Evolutionary conservation across 352 stramenopile species (phyloP), one percentile per base, ranked within the genome.

Genomic region (Pythium monospermum): DNA sequence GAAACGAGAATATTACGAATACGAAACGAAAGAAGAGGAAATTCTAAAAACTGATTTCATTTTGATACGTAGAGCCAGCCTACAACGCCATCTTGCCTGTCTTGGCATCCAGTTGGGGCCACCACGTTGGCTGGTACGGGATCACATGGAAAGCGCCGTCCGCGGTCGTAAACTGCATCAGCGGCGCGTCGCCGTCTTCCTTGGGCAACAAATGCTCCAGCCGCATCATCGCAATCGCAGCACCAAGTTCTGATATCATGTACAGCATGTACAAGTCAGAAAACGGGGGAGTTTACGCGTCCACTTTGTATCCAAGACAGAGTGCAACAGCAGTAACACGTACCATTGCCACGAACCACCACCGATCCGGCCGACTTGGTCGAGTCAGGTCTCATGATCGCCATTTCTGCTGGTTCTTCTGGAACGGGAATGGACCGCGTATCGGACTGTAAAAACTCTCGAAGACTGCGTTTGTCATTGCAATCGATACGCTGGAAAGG

Each of bases 31-130:
- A 41, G 0, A 23, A 12, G 37, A 18, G 37, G 21, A 45, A 10
- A 6, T 31, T 8, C 19, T 31, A 21, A 31, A 11, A 25, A 11
- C 22, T 36, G 25, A 27, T 15, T 23, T 26, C 35, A 23, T 48
- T 23, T 6, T 21, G 13, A 13, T 13, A 35, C 8, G 7, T 13
- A 35, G 7, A 13, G 13, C 7, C 30, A 8, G 13, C 8, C 57
- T 69, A 87, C 13, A 91, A 27, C 49, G 71, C 37, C 74, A 89
- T 82, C 46, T 94, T 94, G 49, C 83, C 83, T 2, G 79, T 87
- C 53, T 69, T 79, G 15, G 64, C 38, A 35, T 94, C 76, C n/a
- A 94, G 37, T 27, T 62, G 12, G 19, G 76, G 69, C 83, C 83
- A 94, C 83, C 83, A 94, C 18, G 64, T 61, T 1, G 83, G 83